Evolutionary conservation across 306 rosid species (phyloP), one percentile per base, ranked within the genome.

Genomic region (Acmispon strigosus): DNA sequence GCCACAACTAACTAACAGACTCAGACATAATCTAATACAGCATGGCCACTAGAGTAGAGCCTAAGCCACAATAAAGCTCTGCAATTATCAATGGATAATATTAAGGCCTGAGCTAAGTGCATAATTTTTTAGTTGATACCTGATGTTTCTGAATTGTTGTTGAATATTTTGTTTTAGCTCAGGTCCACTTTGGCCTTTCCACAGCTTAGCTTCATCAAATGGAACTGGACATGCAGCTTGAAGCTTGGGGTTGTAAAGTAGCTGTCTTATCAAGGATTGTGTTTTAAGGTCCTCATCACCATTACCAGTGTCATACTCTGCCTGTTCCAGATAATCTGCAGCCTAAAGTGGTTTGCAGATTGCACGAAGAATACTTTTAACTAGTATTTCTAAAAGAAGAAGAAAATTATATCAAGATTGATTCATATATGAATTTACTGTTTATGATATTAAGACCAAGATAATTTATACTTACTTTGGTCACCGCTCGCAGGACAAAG

Each of bases 151-250:
- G 91, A 94, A 94, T 82, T 94, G 96, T 8, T 86, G 88, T 63
- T 94, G 99, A 77, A 94, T 87, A 76, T 83, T 81, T 82, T 80
- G 97, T 76, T 90, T 94, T 34, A 94, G 82, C 82, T 94, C 96
- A 61, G 99, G 99, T 80, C 96, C 99, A 59, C 90, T 83, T 75
- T 91, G 91, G 71, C 97, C 99, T 77, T 85, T 87, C 99, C 99
- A 94, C 84, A 94, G 79, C 77, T 89, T 94, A 74, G 99, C 97
- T 87, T 94, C 99, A 74, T 89, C 97, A 79, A 89, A 94, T 55
- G 97, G 99, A 58, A 94, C 73, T 62, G 99, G 99, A 85, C 99
- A 94, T 18, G 99, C 96, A 57, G 91, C 83, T 86, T 89, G 97
- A 36, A 94, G 82, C 77, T 91, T 84, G 17, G 96, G 87, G 76